Conservation (phyloP, 2,329 filamentous ascomycete species). For the Arthrinium puccinioides region DNA sequence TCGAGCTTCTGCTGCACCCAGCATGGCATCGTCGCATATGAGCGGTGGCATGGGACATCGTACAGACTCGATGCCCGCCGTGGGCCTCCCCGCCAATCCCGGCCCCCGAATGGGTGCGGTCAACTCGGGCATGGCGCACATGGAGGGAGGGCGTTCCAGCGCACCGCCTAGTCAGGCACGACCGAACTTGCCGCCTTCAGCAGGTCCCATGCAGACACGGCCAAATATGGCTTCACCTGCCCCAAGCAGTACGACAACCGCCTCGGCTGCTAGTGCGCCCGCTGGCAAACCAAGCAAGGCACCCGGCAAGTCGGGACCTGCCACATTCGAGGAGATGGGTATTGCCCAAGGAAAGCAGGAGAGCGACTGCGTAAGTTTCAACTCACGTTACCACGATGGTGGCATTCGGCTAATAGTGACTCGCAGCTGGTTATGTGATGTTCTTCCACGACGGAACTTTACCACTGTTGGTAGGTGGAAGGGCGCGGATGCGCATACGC, state of each 20-base stretch:
- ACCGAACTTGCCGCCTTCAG: slow-evolving; percentile 15
- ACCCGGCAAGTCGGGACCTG: slow-evolving; percentile 57
- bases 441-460: not conserved
- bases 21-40: slow-evolving; percentile 5
- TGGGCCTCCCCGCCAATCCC: slow-evolving; percentile 20
- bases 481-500: not conserved
- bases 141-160: slow-evolving; percentile 26
- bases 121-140: slow-evolving; percentile 11
- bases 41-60: slow-evolving; percentile 14
- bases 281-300: slow-evolving; percentile 32
- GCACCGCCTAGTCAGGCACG: slow-evolving; percentile 24
- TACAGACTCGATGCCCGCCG: slow-evolving; percentile 12
- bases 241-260: slow-evolving; percentile 19
- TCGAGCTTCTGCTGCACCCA: slow-evolving; percentile 15
- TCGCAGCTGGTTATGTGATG: slow-evolving; percentile 5
- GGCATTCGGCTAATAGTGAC: not conserved
- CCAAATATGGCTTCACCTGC: slow-evolving; percentile 17
- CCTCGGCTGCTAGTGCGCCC: slow-evolving; percentile 16
- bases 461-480: not conserved
- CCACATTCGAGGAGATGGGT: slow-evolving; percentile 98
- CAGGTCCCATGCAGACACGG: slow-evolving; percentile 23
- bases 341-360: slow-evolving; percentile 78
- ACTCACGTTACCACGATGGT: not conserved
- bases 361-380: slow-evolving; percentile 79
- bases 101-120: slow-evolving; percentile 12